Conservation (phyloP, 2,329 filamentous ascomycete genomes). For the Hymenoscyphus salicellus region DNA sequence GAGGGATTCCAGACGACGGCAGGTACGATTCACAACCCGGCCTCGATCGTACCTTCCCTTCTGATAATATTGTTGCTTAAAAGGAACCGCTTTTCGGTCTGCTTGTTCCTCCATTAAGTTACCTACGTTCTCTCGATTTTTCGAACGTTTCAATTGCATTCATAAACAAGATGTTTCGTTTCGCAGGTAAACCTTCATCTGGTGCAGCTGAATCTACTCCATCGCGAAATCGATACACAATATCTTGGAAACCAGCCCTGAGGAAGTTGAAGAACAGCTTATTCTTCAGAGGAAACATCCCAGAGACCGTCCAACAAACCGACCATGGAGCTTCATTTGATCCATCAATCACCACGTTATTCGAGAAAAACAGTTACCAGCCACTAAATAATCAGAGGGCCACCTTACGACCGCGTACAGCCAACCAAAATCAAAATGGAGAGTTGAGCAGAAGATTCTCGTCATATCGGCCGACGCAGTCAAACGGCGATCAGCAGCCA, state of each 20-base stretch:
- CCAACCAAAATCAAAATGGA: neutral
- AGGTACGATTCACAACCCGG: conserved; percentile 4
- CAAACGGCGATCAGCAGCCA: neutral
- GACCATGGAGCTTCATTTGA: neutral
- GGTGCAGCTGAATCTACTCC: conserved; percentile 1
- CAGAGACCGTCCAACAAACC: neutral
- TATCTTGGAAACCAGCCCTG: conserved; percentile 14
- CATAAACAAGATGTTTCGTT: conserved; percentile 11
- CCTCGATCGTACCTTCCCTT: neutral
- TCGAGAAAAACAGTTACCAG: conserved; percentile 4
- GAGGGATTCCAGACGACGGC: conserved; percentile 1
- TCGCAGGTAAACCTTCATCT: conserved; percentile 8
- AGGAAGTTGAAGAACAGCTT: conserved; percentile 14
- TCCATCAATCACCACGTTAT: neutral
- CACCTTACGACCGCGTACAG: neutral
- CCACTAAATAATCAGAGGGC: conserved; percentile 4
- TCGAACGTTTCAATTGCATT: neutral
- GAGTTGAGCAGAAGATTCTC: neutral
- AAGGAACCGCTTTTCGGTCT: neutral
- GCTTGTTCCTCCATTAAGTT: neutral
- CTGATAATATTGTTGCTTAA: neutral
- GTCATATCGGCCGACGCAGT: neutral
- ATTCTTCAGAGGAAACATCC: conserved; percentile 11
- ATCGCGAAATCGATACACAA: neutral
- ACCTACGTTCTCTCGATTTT: neutral